Conservation (phyloP, 139 green algal species). For the Parachlorella kessleri region DNA sequence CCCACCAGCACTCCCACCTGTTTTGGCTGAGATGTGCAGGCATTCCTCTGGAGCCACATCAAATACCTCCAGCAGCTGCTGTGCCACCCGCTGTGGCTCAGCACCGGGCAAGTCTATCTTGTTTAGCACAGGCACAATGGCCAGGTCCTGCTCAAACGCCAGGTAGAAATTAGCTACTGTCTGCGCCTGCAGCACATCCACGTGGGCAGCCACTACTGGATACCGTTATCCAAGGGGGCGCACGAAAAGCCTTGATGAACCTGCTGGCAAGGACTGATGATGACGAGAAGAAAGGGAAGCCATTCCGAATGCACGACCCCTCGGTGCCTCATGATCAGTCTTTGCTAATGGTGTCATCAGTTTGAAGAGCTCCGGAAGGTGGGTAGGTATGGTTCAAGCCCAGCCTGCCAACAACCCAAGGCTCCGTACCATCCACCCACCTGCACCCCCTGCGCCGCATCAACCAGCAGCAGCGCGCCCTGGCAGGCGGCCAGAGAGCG, state of each 20-base stretch:
- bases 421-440: no score
- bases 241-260: no score
- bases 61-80: slow-evolving; percentile 77
- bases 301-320: no score
- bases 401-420: no score
- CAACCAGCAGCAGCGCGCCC: slow-evolving; percentile 91
- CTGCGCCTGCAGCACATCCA: slow-evolving; percentile 73
- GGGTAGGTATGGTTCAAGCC: no score
- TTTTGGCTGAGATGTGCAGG: slow-evolving; percentile 76
- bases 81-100: slow-evolving; percentile 64
- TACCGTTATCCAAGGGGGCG: no score
- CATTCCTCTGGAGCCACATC: slow-evolving; percentile 52
- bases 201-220: no score
- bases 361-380: no score
- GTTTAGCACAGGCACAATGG: slow-evolving; percentile 91
- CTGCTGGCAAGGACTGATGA: no score
- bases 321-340: no score
- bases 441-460: slow-evolving; percentile 77
- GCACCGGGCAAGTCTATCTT: slow-evolving; percentile 89
- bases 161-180: slow-evolving; percentile 95
- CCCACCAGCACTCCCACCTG: slow-evolving; percentile 32
- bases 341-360: no score
- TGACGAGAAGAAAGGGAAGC: no score
- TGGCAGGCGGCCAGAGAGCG: slow-evolving; percentile 78
- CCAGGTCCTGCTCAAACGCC: slow-evolving; percentile 87